Evolutionary conservation across 352 stramenopile species (phyloP).

Genomic region (Globisporangium paroecandrum): DNA sequence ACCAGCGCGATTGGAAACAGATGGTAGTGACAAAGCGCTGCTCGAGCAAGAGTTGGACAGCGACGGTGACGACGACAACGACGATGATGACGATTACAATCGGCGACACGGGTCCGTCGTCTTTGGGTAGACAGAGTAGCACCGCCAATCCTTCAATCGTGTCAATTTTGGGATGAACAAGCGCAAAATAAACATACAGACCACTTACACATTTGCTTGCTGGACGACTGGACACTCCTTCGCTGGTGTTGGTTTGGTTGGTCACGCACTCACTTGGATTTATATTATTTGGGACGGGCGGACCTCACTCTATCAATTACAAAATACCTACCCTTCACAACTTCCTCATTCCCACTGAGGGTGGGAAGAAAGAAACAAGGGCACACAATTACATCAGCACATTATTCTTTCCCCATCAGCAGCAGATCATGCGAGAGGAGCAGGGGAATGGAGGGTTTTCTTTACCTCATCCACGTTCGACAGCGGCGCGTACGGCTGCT

Average conservation of each 20-base stretch:
- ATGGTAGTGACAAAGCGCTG: background rate
- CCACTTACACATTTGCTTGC: background rate
- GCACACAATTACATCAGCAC: conserved; percentile 7
- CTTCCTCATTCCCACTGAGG: conserved; percentile 8
- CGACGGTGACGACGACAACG: background rate
- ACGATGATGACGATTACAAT: conserved; percentile 17
- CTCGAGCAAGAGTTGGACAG: conserved; percentile 4
- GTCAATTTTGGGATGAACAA: background rate
- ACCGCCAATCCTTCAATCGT: background rate
- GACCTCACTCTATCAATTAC: conserved; percentile 4
- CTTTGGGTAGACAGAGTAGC: conserved; percentile 22
- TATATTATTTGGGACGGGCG: conserved; percentile 4
- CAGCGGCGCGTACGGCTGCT: conserved; percentile 62
- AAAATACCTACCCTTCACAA: conserved; percentile 9
- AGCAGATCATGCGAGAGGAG: conserved; percentile 10
- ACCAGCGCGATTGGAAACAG: background rate
- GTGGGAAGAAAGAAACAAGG: background rate
- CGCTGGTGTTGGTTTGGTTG: background rate
- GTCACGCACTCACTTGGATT: conserved; percentile 10
- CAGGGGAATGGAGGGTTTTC: conserved; percentile 9
- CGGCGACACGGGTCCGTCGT: conserved; percentile 28
- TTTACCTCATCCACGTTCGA: conserved; percentile 59
- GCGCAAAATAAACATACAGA: conserved; percentile 3
- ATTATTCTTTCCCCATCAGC: background rate
- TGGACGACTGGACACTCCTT: background rate